A percentile compares a stretch with the other conserved stretches of the same genome.
These are phyloP conservation scores for Aristolochia fimbriata DNA, from an alignment of 164 flowering plant species.

Conservation along the genomic window DNA sequence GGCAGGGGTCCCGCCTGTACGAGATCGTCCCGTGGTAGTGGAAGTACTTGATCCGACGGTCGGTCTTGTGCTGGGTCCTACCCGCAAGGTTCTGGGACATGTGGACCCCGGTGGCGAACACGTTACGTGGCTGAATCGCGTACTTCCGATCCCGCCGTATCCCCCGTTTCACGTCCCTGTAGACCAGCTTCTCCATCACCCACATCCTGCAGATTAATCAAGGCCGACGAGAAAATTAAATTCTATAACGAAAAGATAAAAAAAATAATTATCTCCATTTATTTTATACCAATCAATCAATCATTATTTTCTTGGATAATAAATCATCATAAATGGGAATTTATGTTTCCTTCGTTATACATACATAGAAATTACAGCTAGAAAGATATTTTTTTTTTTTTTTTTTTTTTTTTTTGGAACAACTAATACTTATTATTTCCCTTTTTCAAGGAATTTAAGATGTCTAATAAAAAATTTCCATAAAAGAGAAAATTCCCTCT, in stretches of 20 bases:
- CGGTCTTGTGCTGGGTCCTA: constrained; percentile 55
- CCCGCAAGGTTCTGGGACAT: constrained; percentile 68
- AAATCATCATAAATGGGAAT: background rate
- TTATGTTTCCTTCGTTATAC: too few species aligned
- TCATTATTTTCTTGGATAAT: background rate
- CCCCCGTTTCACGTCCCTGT: constrained; percentile 60
- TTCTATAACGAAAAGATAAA: background rate
- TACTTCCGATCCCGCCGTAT: constrained; percentile 81
- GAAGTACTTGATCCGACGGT: constrained; percentile 55
- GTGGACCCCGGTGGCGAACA: constrained; percentile 82
- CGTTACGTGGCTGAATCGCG: constrained; percentile 71
- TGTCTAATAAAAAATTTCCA: too few species aligned
- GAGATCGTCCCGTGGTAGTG: constrained; percentile 87
- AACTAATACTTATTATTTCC: too few species aligned
- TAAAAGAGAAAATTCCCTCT: too few species aligned
- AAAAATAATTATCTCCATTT: background rate
- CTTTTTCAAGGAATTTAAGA: too few species aligned
- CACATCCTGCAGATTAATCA: constrained; percentile 53
- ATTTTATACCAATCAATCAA: background rate
- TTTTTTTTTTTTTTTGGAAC: too few species aligned
- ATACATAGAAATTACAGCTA: too few species aligned
- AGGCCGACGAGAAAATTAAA: too few species aligned
- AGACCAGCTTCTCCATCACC: constrained; percentile 93
- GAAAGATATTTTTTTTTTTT: too few species aligned
- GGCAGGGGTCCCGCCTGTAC: constrained; percentile 63